Evolutionary conservation across 768 basidiomycete species (phyloP), one percentile per base, ranked within the genome.

Genomic region (Lactarius akahatsu): DNA sequence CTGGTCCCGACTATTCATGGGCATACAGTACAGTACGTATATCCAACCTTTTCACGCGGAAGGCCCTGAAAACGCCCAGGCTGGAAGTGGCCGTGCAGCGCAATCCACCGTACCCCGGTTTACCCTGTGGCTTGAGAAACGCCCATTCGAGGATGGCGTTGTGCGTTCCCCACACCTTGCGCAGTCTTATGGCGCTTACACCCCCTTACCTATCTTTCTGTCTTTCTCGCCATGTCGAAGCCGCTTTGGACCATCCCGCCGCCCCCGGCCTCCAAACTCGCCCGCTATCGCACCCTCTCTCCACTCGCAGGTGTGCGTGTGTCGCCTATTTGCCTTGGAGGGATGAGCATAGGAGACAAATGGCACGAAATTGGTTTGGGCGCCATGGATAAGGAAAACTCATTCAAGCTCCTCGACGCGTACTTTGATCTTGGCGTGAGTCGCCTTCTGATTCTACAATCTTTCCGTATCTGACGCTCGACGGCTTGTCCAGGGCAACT

Each of bases 361-460:
- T 79, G 78, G 79, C 68, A 34, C 41, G 69, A 57, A 0, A n/a
- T 66, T 16, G 72, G 71, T 30, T 64, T 78, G 68, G 78, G 79
- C 2, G 61, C 65, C 1, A 78, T 80, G 76, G 63, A 69, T 69
- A 77, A 79, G 73, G 75, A 78, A 55, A 43, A 61, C 52, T 70
- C 75, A 18, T 79, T 80, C 70, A 72, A 78, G 72, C 74, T 80
- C 18, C 75, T 82, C 7, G 80, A 81, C 63, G 73, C 77, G 2
- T 78, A 70, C 59, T 77, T 74, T 34, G 75, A 77, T 38, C 73
- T 73, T 2, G 79, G 75, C 2, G 65, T 66, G 34, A 3, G 61
- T 58, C n/a, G 6, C n/a, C 45, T n/a, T 47, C 11, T n/a, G n/a
- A 13, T 10, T 11, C 10, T n/a, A n/a, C 43, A 3, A 20, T 1